Evolutionary conservation across 495 filamentous ascomycete genomes (phyloP), one percentile per base, ranked within the genome.

Genomic region (Bryoglossum gracile): DNA sequence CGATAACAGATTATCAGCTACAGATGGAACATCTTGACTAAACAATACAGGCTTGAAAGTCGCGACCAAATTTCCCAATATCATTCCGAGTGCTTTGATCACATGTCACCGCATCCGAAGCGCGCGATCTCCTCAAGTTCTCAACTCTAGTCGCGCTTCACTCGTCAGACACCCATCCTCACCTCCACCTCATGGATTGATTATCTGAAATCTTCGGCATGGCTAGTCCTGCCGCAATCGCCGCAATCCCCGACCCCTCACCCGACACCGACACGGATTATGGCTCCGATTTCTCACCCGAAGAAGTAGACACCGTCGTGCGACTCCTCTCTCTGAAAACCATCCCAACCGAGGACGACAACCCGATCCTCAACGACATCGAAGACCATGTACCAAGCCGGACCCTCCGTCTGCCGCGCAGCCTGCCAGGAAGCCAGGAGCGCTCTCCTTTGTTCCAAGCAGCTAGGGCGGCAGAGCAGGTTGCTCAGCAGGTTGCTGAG

Each of bases 211-310:
- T 32, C 32, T 25, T 23, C 22, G 53, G 49, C 46, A 60, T 60
- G 57, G 53, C 45, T 33, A 59, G 51, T 44, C 38, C 46, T 49
- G 50, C 48, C 47, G 44, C 24, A 16, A 24, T 26, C 3, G 14
- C 33, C 8, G n/a, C 21, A 4, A 41, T 45, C 35, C 18, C 10
- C 3, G 6, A 36, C 6, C 14, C 41, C 37, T 10, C 24, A 22
- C 36, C 54, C 14, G 69, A 71, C 43, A 60, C 40, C 51, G 66
- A 68, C 52, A 81, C 73, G 56, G 81, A 86, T 48, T 90, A 87
- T 70, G 83, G 82, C 19, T 87, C 83, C 23, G 82, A 87, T 47
- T 81, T 87, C 51, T 78, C 79, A 0, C 63, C 68, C 9, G 83
- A 82, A 41, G 83, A 88, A 55, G 64, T 70, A 9, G 51, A 77